These are phyloP conservation scores for Penicillium crystallinum DNA, from an alignment of 495 filamentous ascomycete genomes.

Conservation along the genomic window DNA sequence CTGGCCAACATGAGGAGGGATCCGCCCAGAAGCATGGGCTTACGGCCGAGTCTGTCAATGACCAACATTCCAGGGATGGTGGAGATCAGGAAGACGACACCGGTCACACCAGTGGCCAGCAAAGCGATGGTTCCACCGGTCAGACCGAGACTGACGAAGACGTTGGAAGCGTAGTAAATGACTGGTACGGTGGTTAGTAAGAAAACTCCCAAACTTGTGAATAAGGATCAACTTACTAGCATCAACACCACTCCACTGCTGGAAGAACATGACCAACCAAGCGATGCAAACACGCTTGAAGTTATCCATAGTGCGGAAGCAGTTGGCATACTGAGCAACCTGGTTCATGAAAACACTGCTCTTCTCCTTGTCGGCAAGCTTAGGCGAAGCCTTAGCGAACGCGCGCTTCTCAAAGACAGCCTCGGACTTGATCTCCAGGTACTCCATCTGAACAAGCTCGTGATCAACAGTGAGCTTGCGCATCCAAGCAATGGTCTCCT, in stretches of 20 bases:
- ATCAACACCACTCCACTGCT: conserved; percentile 42
- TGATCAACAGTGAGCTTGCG: conserved; percentile 35
- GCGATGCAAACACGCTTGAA: conserved; percentile 35
- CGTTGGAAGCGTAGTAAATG: conserved; percentile 36
- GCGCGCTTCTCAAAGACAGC: conserved; percentile 36
- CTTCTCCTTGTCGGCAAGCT: conserved; percentile 27
- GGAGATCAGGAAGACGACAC: conserved; percentile 65
- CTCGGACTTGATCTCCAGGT: conserved; percentile 40
- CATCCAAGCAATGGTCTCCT: conserved; percentile 42
- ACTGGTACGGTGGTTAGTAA: conserved; percentile 7
- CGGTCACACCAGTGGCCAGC: conserved; percentile 54
- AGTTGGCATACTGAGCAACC: conserved; percentile 34
- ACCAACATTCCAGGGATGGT: conserved; percentile 67
- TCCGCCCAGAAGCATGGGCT: conserved; percentile 66
- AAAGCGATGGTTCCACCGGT: conserved; percentile 75
- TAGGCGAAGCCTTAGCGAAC: conserved; percentile 34
- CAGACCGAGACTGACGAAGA: conserved; percentile 70
- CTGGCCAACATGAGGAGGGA: conserved; percentile 40
- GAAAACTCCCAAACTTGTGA: neutral
- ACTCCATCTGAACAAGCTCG: conserved; percentile 41
- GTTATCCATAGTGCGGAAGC: conserved; percentile 35
- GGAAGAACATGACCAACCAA: conserved; percentile 40
- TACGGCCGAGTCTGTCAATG: conserved; percentile 71
- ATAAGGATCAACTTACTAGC: conserved; percentile 19
- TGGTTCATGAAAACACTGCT: conserved; percentile 30